Percentiles rank a stretch among this genome's conserved stretches.
These are phyloP conservation scores for Bipolaris bicolor DNA, from an alignment of 2,329 filamentous ascomycete genomes.

Conservation along the genomic window DNA sequence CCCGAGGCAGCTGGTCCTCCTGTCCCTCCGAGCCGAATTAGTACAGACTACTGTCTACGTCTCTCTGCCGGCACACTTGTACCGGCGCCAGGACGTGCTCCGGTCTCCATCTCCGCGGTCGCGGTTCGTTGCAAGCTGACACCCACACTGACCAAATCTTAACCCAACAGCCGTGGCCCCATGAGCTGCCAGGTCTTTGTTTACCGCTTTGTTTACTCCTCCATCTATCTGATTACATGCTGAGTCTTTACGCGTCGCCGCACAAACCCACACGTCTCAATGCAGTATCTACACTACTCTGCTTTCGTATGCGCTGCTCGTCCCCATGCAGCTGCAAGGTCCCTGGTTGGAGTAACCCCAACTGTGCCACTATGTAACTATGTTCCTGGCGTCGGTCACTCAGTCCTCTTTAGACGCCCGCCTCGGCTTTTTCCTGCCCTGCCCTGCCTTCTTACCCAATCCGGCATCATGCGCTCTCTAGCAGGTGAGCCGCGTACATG, in stretches of 20 bases:
- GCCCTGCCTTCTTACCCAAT: background rate
- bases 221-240: too few relatives aligned
- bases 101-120: constrained; percentile 23
- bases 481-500: background rate
- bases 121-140: constrained; percentile 24
- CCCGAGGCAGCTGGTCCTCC: constrained; percentile 21
- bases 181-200: background rate
- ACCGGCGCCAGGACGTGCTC: constrained; percentile 24
- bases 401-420: background rate
- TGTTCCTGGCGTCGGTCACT: background rate
- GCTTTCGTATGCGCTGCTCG: background rate
- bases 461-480: background rate
- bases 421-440: background rate
- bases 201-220: constrained; percentile 6
- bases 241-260: too few relatives aligned
- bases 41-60: background rate
- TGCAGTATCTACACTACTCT: too few relatives aligned
- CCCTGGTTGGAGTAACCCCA: background rate
- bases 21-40: constrained; percentile 18
- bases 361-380: constrained; percentile 3
- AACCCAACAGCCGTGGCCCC: constrained; percentile 16
- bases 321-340: constrained; percentile 7
- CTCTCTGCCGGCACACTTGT: constrained; percentile 25
- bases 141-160: constrained; percentile 39
- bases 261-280: too few relatives aligned